Evolutionary conservation across 140 eudicot genomes (phyloP).

Genomic region (Cichorium intybus): DNA sequence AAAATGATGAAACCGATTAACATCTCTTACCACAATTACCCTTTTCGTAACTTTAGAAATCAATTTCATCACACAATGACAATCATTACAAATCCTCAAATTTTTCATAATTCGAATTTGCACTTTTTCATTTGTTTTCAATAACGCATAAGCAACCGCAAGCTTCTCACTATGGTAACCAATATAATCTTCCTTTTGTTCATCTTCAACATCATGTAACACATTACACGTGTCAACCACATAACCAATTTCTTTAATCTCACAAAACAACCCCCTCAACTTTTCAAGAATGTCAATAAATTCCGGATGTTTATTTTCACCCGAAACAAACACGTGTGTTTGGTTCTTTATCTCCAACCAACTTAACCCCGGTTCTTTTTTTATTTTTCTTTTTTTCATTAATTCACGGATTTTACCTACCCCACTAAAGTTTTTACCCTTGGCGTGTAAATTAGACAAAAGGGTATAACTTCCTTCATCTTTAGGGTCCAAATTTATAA

Average conservation of each 20-base stretch:
- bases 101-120: constrained; percentile 41
- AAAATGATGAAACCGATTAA: constrained; percentile 43
- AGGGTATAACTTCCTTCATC: constrained; percentile 48
- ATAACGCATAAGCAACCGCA: constrained; percentile 43
- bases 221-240: constrained; percentile 35
- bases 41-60: constrained; percentile 40
- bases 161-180: constrained; percentile 53
- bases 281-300: constrained; percentile 40
- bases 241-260: constrained; percentile 40
- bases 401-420: constrained; percentile 27
- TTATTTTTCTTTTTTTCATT: constrained; percentile 41
- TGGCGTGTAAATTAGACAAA: constrained; percentile 45
- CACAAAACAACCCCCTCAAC: constrained; percentile 32
- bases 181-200: constrained; percentile 41
- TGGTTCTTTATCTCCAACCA: constrained; percentile 46
- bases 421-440: constrained; percentile 42
- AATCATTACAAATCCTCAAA: constrained; percentile 32
- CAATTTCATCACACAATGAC: constrained; percentile 28
- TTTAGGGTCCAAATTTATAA: constrained; percentile 29
- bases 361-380: constrained; percentile 54
- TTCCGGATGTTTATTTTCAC: constrained; percentile 37
- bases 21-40: constrained; percentile 41
- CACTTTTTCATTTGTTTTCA: constrained; percentile 40
- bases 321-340: constrained; percentile 44
- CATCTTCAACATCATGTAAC: constrained; percentile 57